phyloP scores from a whole-genome alignment of 2,329 filamentous ascomycete species.

The Fusarium secorum region DNA sequence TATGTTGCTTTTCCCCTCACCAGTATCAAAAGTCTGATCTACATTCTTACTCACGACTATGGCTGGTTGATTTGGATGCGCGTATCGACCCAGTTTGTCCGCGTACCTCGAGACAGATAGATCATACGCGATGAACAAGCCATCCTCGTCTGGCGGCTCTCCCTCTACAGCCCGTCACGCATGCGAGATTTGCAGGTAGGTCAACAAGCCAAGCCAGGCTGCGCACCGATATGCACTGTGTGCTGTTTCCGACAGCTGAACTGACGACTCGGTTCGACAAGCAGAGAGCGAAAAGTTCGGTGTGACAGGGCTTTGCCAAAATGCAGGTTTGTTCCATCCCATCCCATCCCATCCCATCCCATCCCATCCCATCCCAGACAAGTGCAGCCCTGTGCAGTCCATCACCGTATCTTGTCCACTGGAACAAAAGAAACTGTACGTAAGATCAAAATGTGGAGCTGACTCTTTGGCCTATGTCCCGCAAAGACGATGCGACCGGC shows the following conservation, averaged over 20 bases:
- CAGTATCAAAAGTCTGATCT: neutral
- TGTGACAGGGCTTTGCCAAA: neutral
- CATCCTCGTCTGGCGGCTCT: neutral
- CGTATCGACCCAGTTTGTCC: neutral
- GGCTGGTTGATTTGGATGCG: neutral
- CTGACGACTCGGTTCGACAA: neutral
- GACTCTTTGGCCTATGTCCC: neutral
- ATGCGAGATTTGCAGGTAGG: neutral
- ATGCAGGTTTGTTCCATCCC: neutral
- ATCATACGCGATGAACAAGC: neutral
- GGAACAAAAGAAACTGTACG: neutral
- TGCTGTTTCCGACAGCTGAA: rapidly evolving
- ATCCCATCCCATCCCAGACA: neutral
- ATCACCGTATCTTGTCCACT: neutral
- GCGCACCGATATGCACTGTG: neutral
- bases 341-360: too few relatives aligned
- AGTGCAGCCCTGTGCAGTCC: neutral
- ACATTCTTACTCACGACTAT: neutral
- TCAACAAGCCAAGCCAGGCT: neutral
- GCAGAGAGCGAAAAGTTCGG: neutral
- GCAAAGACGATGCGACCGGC: neutral
- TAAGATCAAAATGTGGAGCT: neutral
- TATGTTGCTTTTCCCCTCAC: neutral
- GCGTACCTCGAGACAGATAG: neutral
- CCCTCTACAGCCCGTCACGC: neutral